Conservation (phyloP, 257 asterid genomes). For the Solanum virginianum region DNA sequence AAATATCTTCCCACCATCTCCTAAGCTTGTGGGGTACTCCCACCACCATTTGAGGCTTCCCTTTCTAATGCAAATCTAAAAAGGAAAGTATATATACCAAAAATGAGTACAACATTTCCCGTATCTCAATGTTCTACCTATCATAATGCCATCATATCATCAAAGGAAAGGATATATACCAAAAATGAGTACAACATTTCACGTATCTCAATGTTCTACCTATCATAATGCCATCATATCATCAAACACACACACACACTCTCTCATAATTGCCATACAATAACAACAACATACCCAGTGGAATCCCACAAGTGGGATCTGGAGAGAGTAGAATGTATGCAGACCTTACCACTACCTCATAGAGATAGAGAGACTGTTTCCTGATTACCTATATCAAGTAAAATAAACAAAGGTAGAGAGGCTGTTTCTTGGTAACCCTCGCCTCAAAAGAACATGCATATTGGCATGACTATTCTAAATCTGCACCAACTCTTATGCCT, state of each 20-base stretch:
- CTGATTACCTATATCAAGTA: too few species aligned
- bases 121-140: background rate
- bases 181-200: background rate
- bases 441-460: background rate
- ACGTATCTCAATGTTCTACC: background rate
- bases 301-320: too few species aligned
- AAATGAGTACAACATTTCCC: background rate
- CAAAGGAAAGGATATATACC: background rate
- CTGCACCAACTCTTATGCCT: background rate
- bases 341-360: too few species aligned
- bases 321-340: too few species aligned
- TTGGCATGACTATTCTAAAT: background rate
- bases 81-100: background rate
- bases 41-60: background rate
- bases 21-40: background rate
- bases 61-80: background rate
- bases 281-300: too few species aligned
- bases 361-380: too few species aligned
- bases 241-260: background rate
- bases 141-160: background rate
- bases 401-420: too few species aligned
- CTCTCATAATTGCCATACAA: too few species aligned
- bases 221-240: background rate
- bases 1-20: background rate
- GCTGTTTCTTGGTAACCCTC: too few species aligned